These are phyloP conservation scores for Neospermospora avenae DNA, from an alignment of 2,329 filamentous ascomycete genomes.

Conservation along the genomic window DNA sequence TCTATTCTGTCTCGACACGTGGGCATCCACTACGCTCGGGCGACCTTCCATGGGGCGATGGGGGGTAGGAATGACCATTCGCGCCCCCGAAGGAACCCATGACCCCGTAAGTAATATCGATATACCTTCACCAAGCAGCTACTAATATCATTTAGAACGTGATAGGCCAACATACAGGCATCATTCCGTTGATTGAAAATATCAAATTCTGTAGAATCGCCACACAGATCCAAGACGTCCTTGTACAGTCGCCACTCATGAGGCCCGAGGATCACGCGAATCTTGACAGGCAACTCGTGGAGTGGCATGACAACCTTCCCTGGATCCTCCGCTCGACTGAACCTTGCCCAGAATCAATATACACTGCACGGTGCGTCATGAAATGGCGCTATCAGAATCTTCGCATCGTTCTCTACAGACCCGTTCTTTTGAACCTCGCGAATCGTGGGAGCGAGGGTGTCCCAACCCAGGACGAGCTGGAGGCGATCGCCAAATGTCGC, in stretches of 20 bases:
- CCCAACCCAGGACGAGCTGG: constrained; percentile 57
- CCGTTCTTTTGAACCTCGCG: constrained; percentile 65
- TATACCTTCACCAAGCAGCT: constrained; percentile 1
- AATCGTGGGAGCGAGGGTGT: constrained; percentile 28
- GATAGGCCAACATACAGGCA: constrained; percentile 59
- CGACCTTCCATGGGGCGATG: constrained; percentile 67
- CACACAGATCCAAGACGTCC: constrained; percentile 71
- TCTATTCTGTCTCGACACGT: constrained; percentile 70
- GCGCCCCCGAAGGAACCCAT: constrained; percentile 48
- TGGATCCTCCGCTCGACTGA: constrained; percentile 62
- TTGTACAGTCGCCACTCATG: constrained; percentile 67
- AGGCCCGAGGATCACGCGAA: constrained; percentile 62
- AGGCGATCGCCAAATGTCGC: constrained; percentile 65
- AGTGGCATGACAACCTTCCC: constrained; percentile 70
- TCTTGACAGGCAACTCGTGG: constrained; percentile 65
- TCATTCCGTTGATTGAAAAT: constrained; percentile 71
- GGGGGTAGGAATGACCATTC: constrained; percentile 65
- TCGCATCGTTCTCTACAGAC: constrained; percentile 71
- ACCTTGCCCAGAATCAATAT: constrained; percentile 66
- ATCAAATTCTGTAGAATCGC: constrained; percentile 78
- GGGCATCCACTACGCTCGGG: constrained; percentile 68
- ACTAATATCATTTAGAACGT: constrained; percentile 33
- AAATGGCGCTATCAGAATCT: constrained; percentile 80
- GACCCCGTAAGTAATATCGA: constrained; percentile 26
- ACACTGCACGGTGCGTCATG: constrained; percentile 70